phyloP scores from a whole-genome alignment of 805 yeast species.

The Yamadazyma laniorum region DNA sequence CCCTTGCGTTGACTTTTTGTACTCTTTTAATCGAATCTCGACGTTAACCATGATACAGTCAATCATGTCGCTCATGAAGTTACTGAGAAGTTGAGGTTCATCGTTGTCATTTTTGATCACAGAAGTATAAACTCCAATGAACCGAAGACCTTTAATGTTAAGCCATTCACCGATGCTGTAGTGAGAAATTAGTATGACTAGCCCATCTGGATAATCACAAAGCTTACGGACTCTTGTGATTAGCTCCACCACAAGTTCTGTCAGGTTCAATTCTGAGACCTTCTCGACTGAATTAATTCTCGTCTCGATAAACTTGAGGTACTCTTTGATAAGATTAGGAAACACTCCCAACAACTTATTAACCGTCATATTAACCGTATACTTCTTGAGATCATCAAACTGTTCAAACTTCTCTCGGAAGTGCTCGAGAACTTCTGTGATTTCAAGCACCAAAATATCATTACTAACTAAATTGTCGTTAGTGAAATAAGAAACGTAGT shows the following conservation, averaged over 20 bases:
- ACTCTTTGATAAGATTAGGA: constrained; percentile 47
- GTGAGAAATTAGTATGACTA: constrained; percentile 46
- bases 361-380: constrained; percentile 8
- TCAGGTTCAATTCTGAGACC: constrained; percentile 64
- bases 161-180: constrained; percentile 69
- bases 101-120: constrained; percentile 42
- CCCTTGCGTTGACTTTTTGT: constrained; percentile 56
- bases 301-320: constrained; percentile 54
- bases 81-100: constrained; percentile 53
- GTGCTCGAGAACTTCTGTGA: constrained; percentile 44
- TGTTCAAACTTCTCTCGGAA: constrained; percentile 18
- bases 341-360: constrained; percentile 6
- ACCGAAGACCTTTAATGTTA: constrained; percentile 54
- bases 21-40: constrained; percentile 55
- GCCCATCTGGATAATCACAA: constrained; percentile 58
- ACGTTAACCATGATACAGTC: constrained; percentile 68
- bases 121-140: constrained; percentile 45
- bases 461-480: constrained; percentile 18
- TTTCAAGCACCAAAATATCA: constrained; percentile 32
- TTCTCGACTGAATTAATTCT: constrained; percentile 45
- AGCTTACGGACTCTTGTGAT: constrained; percentile 66
- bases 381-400: constrained; percentile 13
- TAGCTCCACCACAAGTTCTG: constrained; percentile 70
- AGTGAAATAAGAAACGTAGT: constrained; percentile 13
- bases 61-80: constrained; percentile 72